Percentiles rank a stretch among this genome's conserved stretches.
These are phyloP conservation scores for Prunus fruticosa DNA, from an alignment of 306 rosid species.

Conservation along the genomic window DNA sequence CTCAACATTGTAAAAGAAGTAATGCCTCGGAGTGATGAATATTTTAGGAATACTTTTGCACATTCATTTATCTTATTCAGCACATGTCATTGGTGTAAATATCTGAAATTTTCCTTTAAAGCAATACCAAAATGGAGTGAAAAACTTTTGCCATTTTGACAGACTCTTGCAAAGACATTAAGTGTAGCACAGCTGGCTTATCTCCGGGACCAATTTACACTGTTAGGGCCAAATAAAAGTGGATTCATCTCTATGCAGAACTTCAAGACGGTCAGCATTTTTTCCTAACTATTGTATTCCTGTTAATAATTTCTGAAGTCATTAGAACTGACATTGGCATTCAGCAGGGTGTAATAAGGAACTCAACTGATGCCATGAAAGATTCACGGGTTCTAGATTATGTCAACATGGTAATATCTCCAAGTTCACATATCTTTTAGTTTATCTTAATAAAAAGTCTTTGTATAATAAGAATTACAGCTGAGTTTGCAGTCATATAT, in stretches of 20 bases:
- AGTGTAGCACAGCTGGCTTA: conserved; percentile 63
- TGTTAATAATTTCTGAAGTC: conserved; percentile 13
- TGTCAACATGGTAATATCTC: conserved; percentile 52
- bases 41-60: background rate
- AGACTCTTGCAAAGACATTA: conserved; percentile 87
- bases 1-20: background rate
- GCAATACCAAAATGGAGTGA: conserved; percentile 5
- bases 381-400: conserved; percentile 72
- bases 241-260: conserved; percentile 86
- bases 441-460: background rate
- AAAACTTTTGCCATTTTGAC: conserved; percentile 29
- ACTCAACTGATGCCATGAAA: conserved; percentile 73
- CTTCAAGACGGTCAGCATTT: conserved; percentile 66
- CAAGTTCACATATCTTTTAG: conserved; percentile 4
- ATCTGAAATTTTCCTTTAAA: background rate
- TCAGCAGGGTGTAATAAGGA: conserved; percentile 61
- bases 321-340: conserved; percentile 22
- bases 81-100: background rate
- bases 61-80: background rate
- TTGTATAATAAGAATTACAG: conserved; percentile 2
- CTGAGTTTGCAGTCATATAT: conserved; percentile 2
- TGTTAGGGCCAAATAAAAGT: conserved; percentile 69
- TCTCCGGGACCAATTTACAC: conserved; percentile 66
- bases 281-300: background rate
- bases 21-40: background rate